A percentile compares a stretch with the other conserved stretches of the same genome.
phyloP scores from a whole-genome alignment of 192 early-diverging fungal genomes.

The Podila clonocystis region DNA sequence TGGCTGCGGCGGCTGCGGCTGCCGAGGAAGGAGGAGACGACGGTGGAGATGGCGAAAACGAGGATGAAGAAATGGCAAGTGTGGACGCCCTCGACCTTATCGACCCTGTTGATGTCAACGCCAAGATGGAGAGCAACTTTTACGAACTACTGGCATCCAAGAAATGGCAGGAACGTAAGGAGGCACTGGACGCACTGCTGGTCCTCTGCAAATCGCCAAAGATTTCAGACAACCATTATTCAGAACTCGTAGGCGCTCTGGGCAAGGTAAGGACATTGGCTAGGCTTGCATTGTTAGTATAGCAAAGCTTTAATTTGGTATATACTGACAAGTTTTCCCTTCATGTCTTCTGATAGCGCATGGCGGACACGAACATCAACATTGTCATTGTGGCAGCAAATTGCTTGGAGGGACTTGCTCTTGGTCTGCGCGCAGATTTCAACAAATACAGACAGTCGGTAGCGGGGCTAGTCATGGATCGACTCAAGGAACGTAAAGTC shows the following conservation, averaged over 20 bases:
- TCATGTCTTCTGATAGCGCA: constrained; percentile 53
- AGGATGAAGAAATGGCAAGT: constrained; percentile 63
- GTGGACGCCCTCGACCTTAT: constrained; percentile 85
- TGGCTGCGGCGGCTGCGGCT: constrained; percentile 55
- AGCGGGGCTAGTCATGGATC: constrained; percentile 82
- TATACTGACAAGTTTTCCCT: not conserved
- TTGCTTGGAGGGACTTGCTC: constrained; percentile 83
- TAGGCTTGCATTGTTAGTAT: no score
- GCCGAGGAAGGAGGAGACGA: constrained; percentile 44
- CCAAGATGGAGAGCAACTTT: constrained; percentile 87
- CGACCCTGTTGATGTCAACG: constrained; percentile 91
- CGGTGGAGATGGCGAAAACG: constrained; percentile 56
- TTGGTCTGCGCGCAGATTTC: constrained; percentile 83
- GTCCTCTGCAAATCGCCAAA: constrained; percentile 77
- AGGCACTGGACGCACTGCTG: constrained; percentile 82
- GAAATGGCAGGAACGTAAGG: constrained; percentile 98
- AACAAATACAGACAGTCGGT: constrained; percentile 79
- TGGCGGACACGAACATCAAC: constrained; percentile 90
- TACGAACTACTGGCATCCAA: constrained; percentile 79
- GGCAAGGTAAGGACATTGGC: constrained; percentile 69
- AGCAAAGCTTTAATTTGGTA: not conserved
- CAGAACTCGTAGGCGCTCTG: constrained; percentile 84
- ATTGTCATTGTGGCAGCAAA: constrained; percentile 84
- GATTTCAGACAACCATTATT: constrained; percentile 79
- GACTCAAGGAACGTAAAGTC: constrained; percentile 95